Conservation (phyloP, 306 rosid species). For the Mimosa pudica region DNA sequence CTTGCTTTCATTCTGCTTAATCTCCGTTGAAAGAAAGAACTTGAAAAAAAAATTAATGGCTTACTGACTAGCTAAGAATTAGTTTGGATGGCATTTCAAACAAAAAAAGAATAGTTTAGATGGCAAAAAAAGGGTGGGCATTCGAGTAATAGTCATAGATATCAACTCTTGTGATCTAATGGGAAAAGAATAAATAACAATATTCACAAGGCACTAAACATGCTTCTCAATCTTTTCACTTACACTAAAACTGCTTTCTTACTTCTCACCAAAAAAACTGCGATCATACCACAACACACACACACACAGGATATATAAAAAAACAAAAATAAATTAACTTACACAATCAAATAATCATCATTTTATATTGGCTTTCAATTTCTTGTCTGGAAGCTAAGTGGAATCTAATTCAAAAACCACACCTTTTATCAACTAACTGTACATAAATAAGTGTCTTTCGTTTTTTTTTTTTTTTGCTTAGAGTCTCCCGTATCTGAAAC, state of each 20-base stretch:
- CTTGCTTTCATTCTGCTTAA: too few relatives aligned
- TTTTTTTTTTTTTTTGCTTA: too few relatives aligned
- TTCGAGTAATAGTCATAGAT: too few relatives aligned
- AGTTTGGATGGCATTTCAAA: too few relatives aligned
- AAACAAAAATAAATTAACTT: not conserved
- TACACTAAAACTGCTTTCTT: not conserved
- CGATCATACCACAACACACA: not conserved
- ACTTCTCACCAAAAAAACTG: not conserved
- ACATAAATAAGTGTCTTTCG: not conserved
- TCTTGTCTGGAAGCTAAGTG: conserved; percentile 25
- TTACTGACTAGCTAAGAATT: too few relatives aligned
- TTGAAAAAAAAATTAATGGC: too few relatives aligned
- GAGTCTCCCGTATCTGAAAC: too few relatives aligned
- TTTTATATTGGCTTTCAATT: not conserved
- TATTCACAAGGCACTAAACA: not conserved
- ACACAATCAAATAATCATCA: conserved; percentile 7
- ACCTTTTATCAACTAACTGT: conserved; percentile 2
- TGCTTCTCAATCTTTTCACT: not conserved
- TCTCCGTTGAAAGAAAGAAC: too few relatives aligned
- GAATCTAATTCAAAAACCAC: conserved; percentile 30
- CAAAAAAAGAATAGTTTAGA: too few relatives aligned
- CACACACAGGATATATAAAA: too few relatives aligned
- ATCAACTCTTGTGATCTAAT: too few relatives aligned
- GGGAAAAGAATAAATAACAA: not conserved
- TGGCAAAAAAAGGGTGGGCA: too few relatives aligned